These are phyloP conservation scores for Phytopythium ostracodes DNA, from an alignment of 352 stramenopile genomes.

Conservation along the genomic window DNA sequence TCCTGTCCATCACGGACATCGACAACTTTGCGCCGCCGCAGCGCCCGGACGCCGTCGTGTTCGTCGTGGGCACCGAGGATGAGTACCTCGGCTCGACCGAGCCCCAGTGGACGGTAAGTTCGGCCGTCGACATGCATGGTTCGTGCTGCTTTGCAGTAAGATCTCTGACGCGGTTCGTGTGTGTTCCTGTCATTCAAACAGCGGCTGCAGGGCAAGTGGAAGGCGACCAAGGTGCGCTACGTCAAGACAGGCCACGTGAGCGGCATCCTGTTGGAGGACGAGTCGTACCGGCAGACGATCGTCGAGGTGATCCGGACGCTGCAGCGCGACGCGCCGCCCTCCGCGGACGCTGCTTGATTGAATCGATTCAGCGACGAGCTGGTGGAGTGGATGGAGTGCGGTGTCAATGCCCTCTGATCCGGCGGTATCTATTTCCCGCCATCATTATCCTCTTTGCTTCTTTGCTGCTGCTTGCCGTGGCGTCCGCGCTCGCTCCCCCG, in stretches of 20 bases:
- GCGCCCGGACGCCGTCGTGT: slow-evolving; percentile 64
- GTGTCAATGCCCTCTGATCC: too few relatives aligned
- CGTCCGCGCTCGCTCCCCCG: background rate
- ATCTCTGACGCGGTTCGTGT: too few relatives aligned
- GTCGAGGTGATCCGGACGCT: slow-evolving; percentile 40
- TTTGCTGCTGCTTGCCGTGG: background rate
- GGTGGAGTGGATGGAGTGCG: too few relatives aligned
- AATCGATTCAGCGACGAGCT: too few relatives aligned
- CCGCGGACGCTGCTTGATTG: background rate
- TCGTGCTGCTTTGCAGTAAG: too few relatives aligned
- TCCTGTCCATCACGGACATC: slow-evolving; percentile 81
- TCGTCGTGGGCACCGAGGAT: slow-evolving; percentile 74
- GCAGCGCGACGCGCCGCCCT: background rate
- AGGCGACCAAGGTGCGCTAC: slow-evolving; percentile 45
- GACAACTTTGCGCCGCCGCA: slow-evolving; percentile 70
- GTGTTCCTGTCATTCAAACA: slow-evolving; percentile 7
- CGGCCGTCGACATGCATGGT: too few relatives aligned
- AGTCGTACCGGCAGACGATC: slow-evolving; percentile 68
- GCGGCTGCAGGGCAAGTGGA: slow-evolving; percentile 57
- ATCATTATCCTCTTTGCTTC: background rate
- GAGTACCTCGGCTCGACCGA: slow-evolving; percentile 68
- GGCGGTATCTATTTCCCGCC: slow-evolving; percentile 1
- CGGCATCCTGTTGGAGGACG: slow-evolving; percentile 71
- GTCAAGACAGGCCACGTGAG: slow-evolving; percentile 74
- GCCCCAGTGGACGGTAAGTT: slow-evolving; percentile 51